phyloP scores from a whole-genome alignment of 2,329 filamentous ascomycete species.

The Aspergillus unguis region DNA sequence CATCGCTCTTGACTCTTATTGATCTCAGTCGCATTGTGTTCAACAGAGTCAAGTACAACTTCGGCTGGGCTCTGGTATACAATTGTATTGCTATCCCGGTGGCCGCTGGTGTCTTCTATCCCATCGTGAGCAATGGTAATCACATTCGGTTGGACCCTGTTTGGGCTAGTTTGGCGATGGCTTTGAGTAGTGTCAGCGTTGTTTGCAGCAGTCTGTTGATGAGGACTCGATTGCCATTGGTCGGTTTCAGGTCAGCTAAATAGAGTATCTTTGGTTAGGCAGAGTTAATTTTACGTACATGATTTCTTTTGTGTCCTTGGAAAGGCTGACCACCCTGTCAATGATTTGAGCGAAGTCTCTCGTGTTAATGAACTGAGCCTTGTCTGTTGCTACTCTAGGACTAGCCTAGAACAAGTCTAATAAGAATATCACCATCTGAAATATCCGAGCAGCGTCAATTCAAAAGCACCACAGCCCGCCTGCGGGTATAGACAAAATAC shows the following conservation, averaged over 20 bases:
- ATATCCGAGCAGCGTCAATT: neutral
- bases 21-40: constrained; percentile 67
- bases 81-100: constrained; percentile 72
- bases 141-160: constrained; percentile 28
- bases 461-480: neutral
- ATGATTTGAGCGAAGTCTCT: neutral
- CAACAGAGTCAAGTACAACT: constrained; percentile 73
- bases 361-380: neutral
- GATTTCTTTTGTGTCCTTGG: neutral
- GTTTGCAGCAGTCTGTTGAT: constrained; percentile 64
- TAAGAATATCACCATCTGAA: neutral
- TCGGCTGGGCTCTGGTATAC: constrained; percentile 76
- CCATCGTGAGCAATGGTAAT: constrained; percentile 36
- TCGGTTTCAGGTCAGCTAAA: constrained; percentile 1
- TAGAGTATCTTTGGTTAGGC: constrained; percentile 1
- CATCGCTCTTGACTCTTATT: constrained; percentile 65
- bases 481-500: constrained; percentile 1
- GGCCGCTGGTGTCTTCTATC: constrained; percentile 72
- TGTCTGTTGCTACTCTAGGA: neutral
- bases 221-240: constrained; percentile 34
- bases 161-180: constrained; percentile 84
- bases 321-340: neutral
- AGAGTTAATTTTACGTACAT: neutral
- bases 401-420: neutral
- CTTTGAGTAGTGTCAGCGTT: constrained; percentile 75